Conservation (phyloP, 176 grass and related monocot species). For the Oryza brachyantha region DNA sequence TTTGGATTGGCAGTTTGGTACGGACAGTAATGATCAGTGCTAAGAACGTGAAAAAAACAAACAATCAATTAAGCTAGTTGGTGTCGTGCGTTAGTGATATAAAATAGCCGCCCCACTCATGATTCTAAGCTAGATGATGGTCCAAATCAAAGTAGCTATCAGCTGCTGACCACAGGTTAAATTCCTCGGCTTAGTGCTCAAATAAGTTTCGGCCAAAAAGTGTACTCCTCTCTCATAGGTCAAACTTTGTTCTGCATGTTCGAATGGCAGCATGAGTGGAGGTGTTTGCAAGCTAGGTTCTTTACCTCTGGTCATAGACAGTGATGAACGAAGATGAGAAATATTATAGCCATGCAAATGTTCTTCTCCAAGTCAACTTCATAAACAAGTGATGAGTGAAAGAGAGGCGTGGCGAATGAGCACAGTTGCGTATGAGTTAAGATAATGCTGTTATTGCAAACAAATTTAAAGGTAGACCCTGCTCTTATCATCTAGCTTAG, state of each 20-base stretch:
- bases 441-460: conserved; percentile 2
- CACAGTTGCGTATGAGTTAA: conserved; percentile 48
- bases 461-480: background rate
- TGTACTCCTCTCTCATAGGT: conserved; percentile 20
- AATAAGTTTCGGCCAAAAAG: conserved; percentile 25
- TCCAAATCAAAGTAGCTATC: conserved; percentile 11
- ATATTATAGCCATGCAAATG: conserved; percentile 11
- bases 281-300: conserved; percentile 1
- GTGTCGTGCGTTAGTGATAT: conserved; percentile 19
- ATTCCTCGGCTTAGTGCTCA: conserved; percentile 35
- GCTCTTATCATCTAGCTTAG: conserved; percentile 27
- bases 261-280: conserved; percentile 18
- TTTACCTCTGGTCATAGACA: background rate
- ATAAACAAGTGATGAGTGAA: conserved; percentile 33
- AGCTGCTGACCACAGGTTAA: conserved; percentile 34
- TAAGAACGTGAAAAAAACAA: background rate
- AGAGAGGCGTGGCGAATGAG: conserved; percentile 25
- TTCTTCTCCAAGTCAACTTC: conserved; percentile 33
- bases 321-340: background rate
- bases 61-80: background rate
- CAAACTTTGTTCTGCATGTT: conserved; percentile 35
- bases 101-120: conserved; percentile 18
- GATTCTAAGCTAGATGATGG: conserved; percentile 25
- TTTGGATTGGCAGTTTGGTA: background rate
- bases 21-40: background rate